A percentile compares a stretch with the other conserved stretches of the same genome.
Conservation (phyloP, 345 rosid genomes). For the Trapa incisa region DNA sequence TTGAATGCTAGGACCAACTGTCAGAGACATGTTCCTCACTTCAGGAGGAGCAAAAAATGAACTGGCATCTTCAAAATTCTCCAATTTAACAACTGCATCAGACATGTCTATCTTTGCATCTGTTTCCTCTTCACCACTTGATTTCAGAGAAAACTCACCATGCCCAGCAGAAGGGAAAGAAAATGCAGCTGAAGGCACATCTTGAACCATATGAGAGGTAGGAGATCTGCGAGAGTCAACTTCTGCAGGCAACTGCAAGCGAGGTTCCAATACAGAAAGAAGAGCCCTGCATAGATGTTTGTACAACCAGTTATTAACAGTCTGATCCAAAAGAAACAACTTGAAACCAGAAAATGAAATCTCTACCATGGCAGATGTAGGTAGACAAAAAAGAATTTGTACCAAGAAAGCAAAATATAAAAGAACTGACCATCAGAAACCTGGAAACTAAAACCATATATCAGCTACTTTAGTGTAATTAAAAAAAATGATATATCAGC, state of each 20-base stretch:
- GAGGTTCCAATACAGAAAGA: conserved; percentile 70
- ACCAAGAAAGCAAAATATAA: neutral
- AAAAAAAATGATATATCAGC: too few relatives aligned
- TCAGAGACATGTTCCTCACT: conserved; percentile 32
- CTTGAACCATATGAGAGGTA: conserved; percentile 22
- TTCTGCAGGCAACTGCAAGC: conserved; percentile 56
- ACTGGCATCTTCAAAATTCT: conserved; percentile 38
- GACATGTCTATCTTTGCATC: conserved; percentile 37
- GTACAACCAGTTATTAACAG: conserved; percentile 5
- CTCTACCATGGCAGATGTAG: neutral
- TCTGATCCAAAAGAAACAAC: neutral
- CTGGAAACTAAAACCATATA: neutral
- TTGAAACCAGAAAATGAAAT: neutral
- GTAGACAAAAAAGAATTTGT: neutral
- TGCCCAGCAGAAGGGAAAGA: conserved; percentile 16
- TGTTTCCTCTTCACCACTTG: conserved; percentile 30
- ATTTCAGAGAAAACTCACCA: conserved; percentile 23
- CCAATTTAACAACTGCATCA: conserved; percentile 39
- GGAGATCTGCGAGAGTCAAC: conserved; percentile 59
- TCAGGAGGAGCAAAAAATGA: conserved; percentile 56
- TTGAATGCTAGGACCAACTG: conserved; percentile 21
- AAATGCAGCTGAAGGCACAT: conserved; percentile 21
- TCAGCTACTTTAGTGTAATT: too few relatives aligned
- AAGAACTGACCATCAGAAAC: neutral
- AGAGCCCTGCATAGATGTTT: conserved; percentile 48